Base-by-base conservation (phyloP, 2,329 filamentous ascomycete genomes). In the Colletotrichum liaoningense region DNA sequence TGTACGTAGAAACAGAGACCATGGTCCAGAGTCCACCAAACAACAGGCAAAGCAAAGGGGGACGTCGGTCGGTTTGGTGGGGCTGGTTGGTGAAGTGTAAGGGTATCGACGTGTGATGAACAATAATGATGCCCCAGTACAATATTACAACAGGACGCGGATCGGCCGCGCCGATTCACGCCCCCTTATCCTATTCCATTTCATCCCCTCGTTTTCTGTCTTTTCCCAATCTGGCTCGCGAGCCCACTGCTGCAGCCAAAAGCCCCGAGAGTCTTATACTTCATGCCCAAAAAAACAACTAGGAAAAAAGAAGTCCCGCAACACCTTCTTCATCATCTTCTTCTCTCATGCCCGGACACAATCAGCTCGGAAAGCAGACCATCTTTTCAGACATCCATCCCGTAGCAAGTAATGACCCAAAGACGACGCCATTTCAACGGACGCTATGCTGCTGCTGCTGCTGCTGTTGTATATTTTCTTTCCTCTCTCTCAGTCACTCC, bases 381-480 rank as follows among this genome's bases (percentile, higher is more conserved):
- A 63, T 69, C 42, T 49, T 49, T 49, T 49, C 22, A 58, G 58
- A 64, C 33, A 42, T 38, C 55, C 42, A 55, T 59, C 67, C 59
- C 55, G 54, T 54, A 64, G 55, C 58, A 56, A 59, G 54, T 59
- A 65, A 16, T 54, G 66, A 59, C 58, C 69, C 69, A 72, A 69
- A 63, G 54, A 59, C 24, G 55, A 69, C 59, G 42, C 66, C 57
- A 63, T 69, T 72, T 56, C 59, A 33, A 57, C 67, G 49, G 60
- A 73, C 67, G 70, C 67, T 73, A 73, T 72, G 69, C 66, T 63
- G 57, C 35, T 64, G 49, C 35, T 72, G 56, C 33, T 63, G 46
- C 26, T 71, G 56, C 24, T 58, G 35, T 58, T 72, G 54, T 68
- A 30, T 72, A 63, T 69, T 55, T 64, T 24, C 69, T 67, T 56